Evolutionary conservation across 139 green algal genomes (phyloP).

Genomic region (Chlamydomonas eustigma): DNA sequence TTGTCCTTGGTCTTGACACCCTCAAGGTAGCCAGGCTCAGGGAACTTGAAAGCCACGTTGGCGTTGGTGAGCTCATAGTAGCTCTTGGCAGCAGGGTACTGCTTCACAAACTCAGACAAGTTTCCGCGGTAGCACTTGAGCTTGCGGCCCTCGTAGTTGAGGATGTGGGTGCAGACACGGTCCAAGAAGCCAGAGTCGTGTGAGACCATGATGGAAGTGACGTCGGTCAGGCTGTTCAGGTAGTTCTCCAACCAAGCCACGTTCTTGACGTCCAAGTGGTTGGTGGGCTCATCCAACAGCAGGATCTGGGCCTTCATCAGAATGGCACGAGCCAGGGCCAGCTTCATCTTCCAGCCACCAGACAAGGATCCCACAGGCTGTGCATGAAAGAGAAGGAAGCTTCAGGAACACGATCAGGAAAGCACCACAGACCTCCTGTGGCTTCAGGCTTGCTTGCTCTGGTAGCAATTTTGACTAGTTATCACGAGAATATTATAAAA

Average conservation of each 20-base stretch:
- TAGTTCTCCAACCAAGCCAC: slow-evolving; percentile 81
- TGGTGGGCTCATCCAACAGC: slow-evolving; percentile 88
- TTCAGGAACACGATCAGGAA: not conserved
- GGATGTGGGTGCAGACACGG: slow-evolving; percentile 80
- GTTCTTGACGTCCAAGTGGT: slow-evolving; percentile 82
- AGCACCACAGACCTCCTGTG: no score
- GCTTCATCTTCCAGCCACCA: slow-evolving; percentile 90
- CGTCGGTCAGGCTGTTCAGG: slow-evolving; percentile 54
- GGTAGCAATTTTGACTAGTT: no score
- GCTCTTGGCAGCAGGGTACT: slow-evolving; percentile 74
- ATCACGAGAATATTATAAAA: no score
- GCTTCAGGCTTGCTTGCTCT: no score
- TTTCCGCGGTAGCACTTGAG: slow-evolving; percentile 81
- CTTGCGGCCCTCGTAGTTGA: slow-evolving; percentile 87
- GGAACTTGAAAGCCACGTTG: slow-evolving; percentile 72
- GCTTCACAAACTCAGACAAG: slow-evolving; percentile 84
- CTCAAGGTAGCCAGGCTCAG: slow-evolving; percentile 89
- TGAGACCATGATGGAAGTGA: slow-evolving; percentile 61
- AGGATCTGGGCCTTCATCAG: slow-evolving; percentile 85
- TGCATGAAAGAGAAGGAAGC: not conserved
- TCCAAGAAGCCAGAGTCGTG: slow-evolving; percentile 90
- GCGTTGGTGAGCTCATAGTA: slow-evolving; percentile 76
- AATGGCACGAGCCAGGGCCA: slow-evolving; percentile 81
- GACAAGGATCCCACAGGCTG: slow-evolving; percentile 68
- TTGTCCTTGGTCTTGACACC: slow-evolving; percentile 94